Evolutionary conservation across 495 filamentous ascomycete genomes (phyloP).

Genomic region (Hyaloscypha hepaticicola): DNA sequence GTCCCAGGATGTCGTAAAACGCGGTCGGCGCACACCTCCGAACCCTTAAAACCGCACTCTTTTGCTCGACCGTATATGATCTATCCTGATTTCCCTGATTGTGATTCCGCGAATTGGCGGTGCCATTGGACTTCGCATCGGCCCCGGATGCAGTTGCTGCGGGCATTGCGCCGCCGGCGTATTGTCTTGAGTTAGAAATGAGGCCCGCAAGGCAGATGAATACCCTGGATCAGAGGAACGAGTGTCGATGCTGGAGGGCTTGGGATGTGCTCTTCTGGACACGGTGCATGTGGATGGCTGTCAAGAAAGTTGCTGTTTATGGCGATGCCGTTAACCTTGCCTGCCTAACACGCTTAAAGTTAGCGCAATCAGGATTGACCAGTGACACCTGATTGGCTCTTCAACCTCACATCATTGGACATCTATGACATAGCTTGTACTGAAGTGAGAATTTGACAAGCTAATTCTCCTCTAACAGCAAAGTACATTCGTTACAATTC

Average conservation of each 20-base stretch:
- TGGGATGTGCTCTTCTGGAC: background rate
- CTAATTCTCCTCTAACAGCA: background rate
- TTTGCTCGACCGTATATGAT: slow-evolving; percentile 86
- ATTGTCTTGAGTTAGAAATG: background rate
- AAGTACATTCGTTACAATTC: background rate
- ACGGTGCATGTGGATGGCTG: slow-evolving; percentile 1
- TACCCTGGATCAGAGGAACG: background rate
- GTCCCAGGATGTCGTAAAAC: slow-evolving; percentile 85
- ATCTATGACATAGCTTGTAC: background rate
- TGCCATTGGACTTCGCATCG: slow-evolving; percentile 50
- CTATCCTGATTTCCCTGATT: slow-evolving; percentile 92
- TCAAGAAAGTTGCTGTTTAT: background rate
- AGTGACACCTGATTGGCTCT: background rate
- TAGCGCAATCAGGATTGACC: background rate
- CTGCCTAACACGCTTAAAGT: background rate
- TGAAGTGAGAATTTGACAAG: background rate
- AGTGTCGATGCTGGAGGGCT: background rate
- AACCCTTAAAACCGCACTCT: slow-evolving; percentile 83
- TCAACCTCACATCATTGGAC: too few relatives aligned
- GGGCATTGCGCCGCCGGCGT: slow-evolving; percentile 57
- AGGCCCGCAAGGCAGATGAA: background rate
- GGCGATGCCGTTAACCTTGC: background rate
- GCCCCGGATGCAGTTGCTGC: slow-evolving; percentile 70
- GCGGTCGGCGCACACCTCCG: slow-evolving; percentile 78
- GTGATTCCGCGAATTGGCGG: slow-evolving; percentile 75